Base-by-base conservation (phyloP, 352 stramenopile species). In the Phytophthora rubi region DNA sequence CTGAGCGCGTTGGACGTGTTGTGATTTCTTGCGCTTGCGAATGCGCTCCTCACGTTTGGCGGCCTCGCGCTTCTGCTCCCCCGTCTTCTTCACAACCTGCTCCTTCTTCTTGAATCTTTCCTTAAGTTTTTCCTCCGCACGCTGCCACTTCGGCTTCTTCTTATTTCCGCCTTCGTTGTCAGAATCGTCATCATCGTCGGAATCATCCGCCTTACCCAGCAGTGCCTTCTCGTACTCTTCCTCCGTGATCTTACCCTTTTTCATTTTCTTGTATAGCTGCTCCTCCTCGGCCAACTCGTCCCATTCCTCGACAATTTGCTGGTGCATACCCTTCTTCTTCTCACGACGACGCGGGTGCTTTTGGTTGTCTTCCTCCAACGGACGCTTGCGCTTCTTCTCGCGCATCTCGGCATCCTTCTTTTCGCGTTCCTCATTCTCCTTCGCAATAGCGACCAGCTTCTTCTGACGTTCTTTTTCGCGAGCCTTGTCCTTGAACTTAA, bases 291-390 rank as follows among this genome's bases (percentile, higher is more conserved):
- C 98, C 9, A 99, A 78, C 56, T 99, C 97, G 61, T 99, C 98
- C 98, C 98, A 99, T 77, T 99, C 98, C 68, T 99, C 97, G 23
- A 98, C 88, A 68, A 99, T 99, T 68, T 97, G 92, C 73, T 98
- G 90, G 66, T 99, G 94, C 51, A 94, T 72, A 28, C 97, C 97
- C 71, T 98, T 97, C 82, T 99, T 99, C 80, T 99, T 99, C 65
- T 94, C 88, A 71, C 89, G 86, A 68, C 89, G 85, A 59, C 86
- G 88, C 10, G 86, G 86, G 52, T 93, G 78, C 57, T 94, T 95
- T 1, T 86, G 76, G 33, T 77, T 73, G 3, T 95, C 86, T 21
- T 84, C 78, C 5, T 83, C 73, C n/a, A 81, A 69, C 23, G 77
- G 67, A 3, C 80, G 79, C 68, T 91, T 93, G 59, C 85, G 79